Evolutionary conservation across 345 rosid genomes (phyloP).

Genomic region (Aquilaria malaccensis): DNA sequence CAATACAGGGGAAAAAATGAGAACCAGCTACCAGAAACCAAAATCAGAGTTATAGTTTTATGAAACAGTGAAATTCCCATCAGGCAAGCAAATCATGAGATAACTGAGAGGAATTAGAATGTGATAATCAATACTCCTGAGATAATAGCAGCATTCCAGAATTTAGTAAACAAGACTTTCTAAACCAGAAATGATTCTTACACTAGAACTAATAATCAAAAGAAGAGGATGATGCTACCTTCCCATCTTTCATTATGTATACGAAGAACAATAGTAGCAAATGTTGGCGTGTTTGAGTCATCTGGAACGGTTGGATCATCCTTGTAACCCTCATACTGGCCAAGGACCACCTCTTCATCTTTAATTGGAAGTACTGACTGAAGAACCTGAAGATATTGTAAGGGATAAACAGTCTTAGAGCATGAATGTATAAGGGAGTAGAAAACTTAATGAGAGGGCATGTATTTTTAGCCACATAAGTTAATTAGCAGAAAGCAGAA

Average conservation of each 20-base stretch:
- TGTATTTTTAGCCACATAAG: background rate
- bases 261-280: constrained; percentile 75
- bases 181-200: background rate
- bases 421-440: constrained; percentile 2
- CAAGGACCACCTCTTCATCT: constrained; percentile 93
- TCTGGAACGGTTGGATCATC: constrained; percentile 97
- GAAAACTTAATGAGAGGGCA: no score
- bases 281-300: constrained; percentile 88
- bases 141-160: background rate
- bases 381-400: constrained; percentile 55
- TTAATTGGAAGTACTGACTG: constrained; percentile 86
- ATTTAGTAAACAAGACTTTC: constrained; percentile 5
- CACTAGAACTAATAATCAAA: no score
- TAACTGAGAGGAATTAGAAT: no score
- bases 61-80: no score
- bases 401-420: constrained; percentile 7
- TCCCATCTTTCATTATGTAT: constrained; percentile 99
- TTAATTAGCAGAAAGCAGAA: constrained; percentile 6
- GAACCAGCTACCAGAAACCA: background rate
- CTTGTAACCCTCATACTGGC: constrained; percentile 87
- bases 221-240: constrained; percentile 36
- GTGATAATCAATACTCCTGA: no score
- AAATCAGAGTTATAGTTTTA: no score
- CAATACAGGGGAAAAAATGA: constrained; percentile 2
- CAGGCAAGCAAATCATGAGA: no score